phyloP scores from a whole-genome alignment of 164 flowering plant genomes.

The Umbilicus rupestris region DNA sequence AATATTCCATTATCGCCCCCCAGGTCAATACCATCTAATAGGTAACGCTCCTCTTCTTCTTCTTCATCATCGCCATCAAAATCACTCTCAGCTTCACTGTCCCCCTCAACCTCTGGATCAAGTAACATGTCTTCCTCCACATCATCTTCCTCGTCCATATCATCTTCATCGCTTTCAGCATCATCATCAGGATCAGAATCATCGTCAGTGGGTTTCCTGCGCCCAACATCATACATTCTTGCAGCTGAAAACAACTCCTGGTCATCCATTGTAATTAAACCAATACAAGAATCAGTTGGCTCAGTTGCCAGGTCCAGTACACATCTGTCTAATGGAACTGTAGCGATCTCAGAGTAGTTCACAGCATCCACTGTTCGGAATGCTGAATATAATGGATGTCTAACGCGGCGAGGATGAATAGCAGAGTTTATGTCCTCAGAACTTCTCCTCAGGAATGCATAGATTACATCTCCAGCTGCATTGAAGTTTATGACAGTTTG shows the following conservation, averaged over 20 bases:
- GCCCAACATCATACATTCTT: slow-evolving; percentile 77
- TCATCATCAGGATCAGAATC: slow-evolving; percentile 98
- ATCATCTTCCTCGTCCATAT: slow-evolving; percentile 66
- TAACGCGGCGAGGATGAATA: slow-evolving; percentile 58
- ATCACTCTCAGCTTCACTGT: slow-evolving; percentile 50
- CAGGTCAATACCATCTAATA: slow-evolving; percentile 35
- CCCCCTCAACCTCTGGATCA: slow-evolving; percentile 41
- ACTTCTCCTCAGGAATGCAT: slow-evolving; percentile 76
- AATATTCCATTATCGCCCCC: slow-evolving; percentile 37
- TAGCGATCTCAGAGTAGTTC: slow-evolving; percentile 86
- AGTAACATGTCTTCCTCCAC: slow-evolving; percentile 53
- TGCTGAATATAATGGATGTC: slow-evolving; percentile 76
- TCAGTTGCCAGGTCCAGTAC: slow-evolving; percentile 87
- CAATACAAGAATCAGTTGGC: slow-evolving; percentile 82
- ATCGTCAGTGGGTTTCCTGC: slow-evolving; percentile 79
- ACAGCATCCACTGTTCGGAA: slow-evolving; percentile 86
- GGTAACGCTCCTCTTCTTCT: slow-evolving; percentile 34
- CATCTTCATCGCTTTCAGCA: slow-evolving; percentile 74
- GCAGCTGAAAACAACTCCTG: slow-evolving; percentile 86
- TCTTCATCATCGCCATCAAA: slow-evolving; percentile 31
- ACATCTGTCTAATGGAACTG: slow-evolving; percentile 80
- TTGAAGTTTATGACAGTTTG: slow-evolving; percentile 79
- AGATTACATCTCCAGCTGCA: slow-evolving; percentile 73
- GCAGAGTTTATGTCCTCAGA: slow-evolving; percentile 80
- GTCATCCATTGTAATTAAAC: slow-evolving; percentile 84